These are phyloP conservation scores for Mariannaea sp. DNA, from an alignment of 2,329 filamentous ascomycete genomes.

Conservation along the genomic window DNA sequence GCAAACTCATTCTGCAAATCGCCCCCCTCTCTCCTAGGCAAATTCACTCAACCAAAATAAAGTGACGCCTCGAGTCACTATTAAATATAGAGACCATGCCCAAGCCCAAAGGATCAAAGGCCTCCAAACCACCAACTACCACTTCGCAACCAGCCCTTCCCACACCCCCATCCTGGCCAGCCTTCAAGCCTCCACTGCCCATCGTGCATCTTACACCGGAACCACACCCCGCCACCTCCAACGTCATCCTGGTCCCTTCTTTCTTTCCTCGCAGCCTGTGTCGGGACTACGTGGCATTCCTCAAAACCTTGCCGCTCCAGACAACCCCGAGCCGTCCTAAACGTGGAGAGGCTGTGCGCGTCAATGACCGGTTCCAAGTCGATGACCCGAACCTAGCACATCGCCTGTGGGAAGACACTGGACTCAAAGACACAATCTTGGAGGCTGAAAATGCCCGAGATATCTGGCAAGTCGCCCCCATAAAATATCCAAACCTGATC, in stretches of 20 bases:
- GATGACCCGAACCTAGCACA: slow-evolving; percentile 76
- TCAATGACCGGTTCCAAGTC: slow-evolving; percentile 89
- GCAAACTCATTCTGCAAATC: too few relatives aligned
- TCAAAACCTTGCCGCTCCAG: slow-evolving; percentile 69
- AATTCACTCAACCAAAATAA: too few relatives aligned
- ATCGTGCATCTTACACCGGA: slow-evolving; percentile 66
- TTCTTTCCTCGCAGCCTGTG: slow-evolving; percentile 79
- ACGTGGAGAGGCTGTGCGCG: slow-evolving; percentile 77
- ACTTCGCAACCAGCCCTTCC: slow-evolving; percentile 39
- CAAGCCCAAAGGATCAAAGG: slow-evolving; percentile 41
- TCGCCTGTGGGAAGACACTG: slow-evolving; percentile 77
- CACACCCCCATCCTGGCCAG: slow-evolving; percentile 67
- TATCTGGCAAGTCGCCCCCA: slow-evolving; percentile 54
- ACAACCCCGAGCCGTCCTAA: slow-evolving; percentile 82
- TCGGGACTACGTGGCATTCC: slow-evolving; percentile 75
- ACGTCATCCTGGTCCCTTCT: slow-evolving; percentile 73
- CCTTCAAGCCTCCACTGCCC: slow-evolving; percentile 70
- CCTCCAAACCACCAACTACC: slow-evolving; percentile 25
- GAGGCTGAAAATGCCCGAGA: slow-evolving; percentile 44
- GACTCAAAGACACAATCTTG: slow-evolving; percentile 66
- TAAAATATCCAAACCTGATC: too few relatives aligned
- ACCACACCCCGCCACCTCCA: slow-evolving; percentile 54
- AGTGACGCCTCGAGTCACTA: background rate
- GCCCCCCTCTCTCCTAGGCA: too few relatives aligned
- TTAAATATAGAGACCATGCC: slow-evolving; percentile 36